Conservation (phyloP, 495 filamentous ascomycete species). For the Astrothelium macrocarpum region DNA sequence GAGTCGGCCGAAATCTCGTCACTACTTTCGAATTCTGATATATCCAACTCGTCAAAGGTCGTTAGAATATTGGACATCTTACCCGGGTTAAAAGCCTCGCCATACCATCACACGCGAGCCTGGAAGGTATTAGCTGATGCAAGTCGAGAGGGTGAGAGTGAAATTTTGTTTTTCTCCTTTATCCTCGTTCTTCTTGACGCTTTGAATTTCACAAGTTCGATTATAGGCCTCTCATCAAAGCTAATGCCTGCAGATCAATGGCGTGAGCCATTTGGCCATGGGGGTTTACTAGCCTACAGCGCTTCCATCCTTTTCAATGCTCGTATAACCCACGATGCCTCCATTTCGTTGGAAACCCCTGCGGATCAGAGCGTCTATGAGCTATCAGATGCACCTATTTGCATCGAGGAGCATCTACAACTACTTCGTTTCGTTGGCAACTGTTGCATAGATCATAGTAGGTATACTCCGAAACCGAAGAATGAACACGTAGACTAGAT, state of each 20-base stretch:
- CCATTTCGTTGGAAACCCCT: too few species aligned
- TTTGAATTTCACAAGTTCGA: background rate
- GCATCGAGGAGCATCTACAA: background rate
- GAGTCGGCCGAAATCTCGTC: background rate
- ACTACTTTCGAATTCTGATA: background rate
- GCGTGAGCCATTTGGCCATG: background rate
- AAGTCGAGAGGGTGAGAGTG: background rate
- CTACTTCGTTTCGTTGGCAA: background rate
- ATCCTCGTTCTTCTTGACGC: background rate
- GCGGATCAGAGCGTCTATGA: too few species aligned
- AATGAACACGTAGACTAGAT: background rate
- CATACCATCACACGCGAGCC: background rate
- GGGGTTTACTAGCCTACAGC: background rate
- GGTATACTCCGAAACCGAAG: background rate
- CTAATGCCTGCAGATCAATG: constrained; percentile 3
- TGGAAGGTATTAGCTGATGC: background rate
- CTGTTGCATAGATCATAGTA: background rate
- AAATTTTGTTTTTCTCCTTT: background rate
- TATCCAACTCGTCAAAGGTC: background rate
- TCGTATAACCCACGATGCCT: background rate
- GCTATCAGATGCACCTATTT: too few species aligned
- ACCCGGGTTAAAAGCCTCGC: background rate
- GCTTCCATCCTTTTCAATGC: background rate
- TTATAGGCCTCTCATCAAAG: background rate
- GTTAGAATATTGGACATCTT: background rate